phyloP scores from a whole-genome alignment of 23 red algal genomes.

The Gracilaria gracilis region DNA sequence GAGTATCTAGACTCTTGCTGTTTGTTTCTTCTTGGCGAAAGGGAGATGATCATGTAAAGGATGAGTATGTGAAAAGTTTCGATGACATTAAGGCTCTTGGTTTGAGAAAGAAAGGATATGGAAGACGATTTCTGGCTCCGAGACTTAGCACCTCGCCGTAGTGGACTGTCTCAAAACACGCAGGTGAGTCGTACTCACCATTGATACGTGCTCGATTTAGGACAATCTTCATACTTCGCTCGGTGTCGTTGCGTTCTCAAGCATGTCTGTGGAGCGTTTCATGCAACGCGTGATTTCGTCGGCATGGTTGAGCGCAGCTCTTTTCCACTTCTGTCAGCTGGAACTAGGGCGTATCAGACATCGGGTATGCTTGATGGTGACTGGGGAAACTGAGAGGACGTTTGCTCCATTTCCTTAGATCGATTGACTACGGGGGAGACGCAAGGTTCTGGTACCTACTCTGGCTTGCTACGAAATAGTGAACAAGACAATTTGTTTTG shows the following conservation, averaged over 20 bases:
- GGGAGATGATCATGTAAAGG: constrained; percentile 4
- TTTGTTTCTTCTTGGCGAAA: constrained; percentile 1
- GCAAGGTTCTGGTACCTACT: neutral
- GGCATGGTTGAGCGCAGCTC: too few relatives aligned
- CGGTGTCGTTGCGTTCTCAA: neutral
- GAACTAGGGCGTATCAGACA: neutral
- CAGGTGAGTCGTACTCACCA: neutral
- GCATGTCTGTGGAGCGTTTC: neutral
- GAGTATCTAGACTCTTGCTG: neutral
- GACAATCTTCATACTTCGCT: neutral
- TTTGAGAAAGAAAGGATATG: constrained; percentile 26
- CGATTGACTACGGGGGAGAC: neutral
- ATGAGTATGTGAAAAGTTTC: constrained; percentile 15
- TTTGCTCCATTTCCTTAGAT: neutral
- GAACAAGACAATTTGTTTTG: neutral
- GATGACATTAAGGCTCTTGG: constrained; percentile 38
- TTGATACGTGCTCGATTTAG: neutral
- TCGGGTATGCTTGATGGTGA: neutral
- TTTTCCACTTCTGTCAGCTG: neutral
- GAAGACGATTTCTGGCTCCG: constrained; percentile 16
- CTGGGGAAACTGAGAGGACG: neutral
- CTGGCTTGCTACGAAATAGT: neutral
- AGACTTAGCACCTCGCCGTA: neutral
- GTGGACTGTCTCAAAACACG: neutral
- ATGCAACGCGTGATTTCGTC: neutral